These are phyloP conservation scores for Hemileccinum impolitum DNA, from an alignment of 768 basidiomycete species.

Conservation along the genomic window DNA sequence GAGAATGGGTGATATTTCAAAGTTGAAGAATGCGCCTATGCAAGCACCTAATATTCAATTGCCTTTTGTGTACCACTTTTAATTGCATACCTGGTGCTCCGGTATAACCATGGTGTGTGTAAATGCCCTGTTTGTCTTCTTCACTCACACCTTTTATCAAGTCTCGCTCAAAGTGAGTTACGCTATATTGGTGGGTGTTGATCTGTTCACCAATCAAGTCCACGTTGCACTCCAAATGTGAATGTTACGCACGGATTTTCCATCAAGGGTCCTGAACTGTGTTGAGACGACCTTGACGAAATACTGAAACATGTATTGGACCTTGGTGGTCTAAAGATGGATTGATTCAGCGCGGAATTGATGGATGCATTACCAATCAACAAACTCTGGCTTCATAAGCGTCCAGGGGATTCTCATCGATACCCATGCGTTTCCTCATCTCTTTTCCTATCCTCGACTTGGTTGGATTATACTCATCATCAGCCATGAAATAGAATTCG, in stretches of 20 bases:
- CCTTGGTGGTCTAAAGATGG: slow-evolving; percentile 57
- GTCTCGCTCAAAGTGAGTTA: slow-evolving; percentile 95
- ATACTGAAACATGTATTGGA: slow-evolving; percentile 96
- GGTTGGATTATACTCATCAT: slow-evolving; percentile 74
- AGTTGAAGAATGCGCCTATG: slow-evolving; percentile 82
- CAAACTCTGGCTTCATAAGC: slow-evolving; percentile 54
- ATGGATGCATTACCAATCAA: slow-evolving; percentile 1
- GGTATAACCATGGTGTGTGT: slow-evolving; percentile 66
- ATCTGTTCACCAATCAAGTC: slow-evolving; percentile 41
- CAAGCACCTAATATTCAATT: neutral
- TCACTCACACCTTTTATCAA: slow-evolving; percentile 59
- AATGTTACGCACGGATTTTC: slow-evolving; percentile 49
- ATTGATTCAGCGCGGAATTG: slow-evolving; percentile 4
- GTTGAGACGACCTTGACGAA: slow-evolving; percentile 99
- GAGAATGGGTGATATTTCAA: slow-evolving; percentile 95
- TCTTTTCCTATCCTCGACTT: slow-evolving; percentile 59
- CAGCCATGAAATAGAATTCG: slow-evolving; percentile 71
- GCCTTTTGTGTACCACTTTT: neutral
- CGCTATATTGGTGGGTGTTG: slow-evolving; percentile 92
- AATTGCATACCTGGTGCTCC: slow-evolving; percentile 61
- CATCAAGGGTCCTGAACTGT: slow-evolving; percentile 82
- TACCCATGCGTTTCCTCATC: slow-evolving; percentile 71
- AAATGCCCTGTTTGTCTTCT: slow-evolving; percentile 59
- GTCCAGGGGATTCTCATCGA: slow-evolving; percentile 76
- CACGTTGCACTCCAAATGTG: neutral